Evolutionary conservation across 2,329 filamentous ascomycete genomes (phyloP), one percentile per base, ranked within the genome.

Genomic region (Trichoderma atrobrunneum): DNA sequence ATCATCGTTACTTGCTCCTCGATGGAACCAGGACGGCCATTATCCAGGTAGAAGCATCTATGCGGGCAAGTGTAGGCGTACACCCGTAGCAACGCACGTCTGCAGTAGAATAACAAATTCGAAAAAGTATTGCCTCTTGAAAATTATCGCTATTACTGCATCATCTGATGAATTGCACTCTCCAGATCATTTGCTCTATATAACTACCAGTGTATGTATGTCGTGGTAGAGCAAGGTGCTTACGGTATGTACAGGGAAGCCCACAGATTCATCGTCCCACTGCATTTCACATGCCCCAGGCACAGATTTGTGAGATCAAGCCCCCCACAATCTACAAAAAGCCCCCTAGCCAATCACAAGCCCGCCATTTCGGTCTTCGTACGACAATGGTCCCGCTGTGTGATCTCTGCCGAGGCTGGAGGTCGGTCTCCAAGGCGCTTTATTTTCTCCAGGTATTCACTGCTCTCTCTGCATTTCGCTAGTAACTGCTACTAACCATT

Each of bases 341-440:
- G 12, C 5, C 2, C 48, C 30, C 48, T 48, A 28, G 54, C 65
- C 65, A 59, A 69, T 69, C 34, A 48, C 26, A 18, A 18, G 7
- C 24, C 24, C 11, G 18, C n/a, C 26, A 69, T 69, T 48, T 69
- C 65, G 39, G 54, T 30, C 18, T n/a, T 43, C 32, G 36, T 24
- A 7, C 1, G 10, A 10, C 5, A n/a, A 2, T 16, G 11, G 30
- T 36, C 34, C 66, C 36, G 28, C 34, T 26, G n/a, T 34, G 57
- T 18, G 7, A 32, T 51, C 32, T 62, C n/a, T 71, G 24, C 60
- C 48, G 68, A 71, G 60, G 59, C 57, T 70, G n/a, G 51, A 68
- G 28, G 26, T 56, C 28, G 12, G 4, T 56, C 48, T n/a, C 43
- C 43, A 66, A 56, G 43, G 18, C 10, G 16, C 28, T 60, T 32